Evolutionary conservation across 257 asterid genomes (phyloP).

Genomic region (Echites panduratus): DNA sequence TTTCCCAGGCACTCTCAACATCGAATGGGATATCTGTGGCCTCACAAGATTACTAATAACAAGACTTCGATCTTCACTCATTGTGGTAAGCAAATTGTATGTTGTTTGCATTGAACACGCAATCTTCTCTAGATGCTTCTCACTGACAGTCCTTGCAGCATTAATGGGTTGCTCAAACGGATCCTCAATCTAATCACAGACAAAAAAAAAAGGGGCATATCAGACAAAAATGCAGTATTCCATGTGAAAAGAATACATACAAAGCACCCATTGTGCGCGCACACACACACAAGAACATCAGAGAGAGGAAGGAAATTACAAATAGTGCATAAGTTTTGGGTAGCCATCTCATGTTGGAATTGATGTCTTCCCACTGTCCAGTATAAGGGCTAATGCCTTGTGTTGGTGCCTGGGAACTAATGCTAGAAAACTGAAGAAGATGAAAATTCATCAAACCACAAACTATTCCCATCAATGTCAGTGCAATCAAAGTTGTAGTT

Average conservation of each 20-base stretch:
- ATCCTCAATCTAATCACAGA: constrained; percentile 67
- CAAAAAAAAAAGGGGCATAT: neutral
- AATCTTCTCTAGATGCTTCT: constrained; percentile 45
- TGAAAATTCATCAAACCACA: constrained; percentile 24
- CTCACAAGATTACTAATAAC: constrained; percentile 43
- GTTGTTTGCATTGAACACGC: constrained; percentile 49
- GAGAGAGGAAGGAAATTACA: constrained; percentile 44
- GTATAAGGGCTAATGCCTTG: constrained; percentile 57
- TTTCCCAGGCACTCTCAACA: constrained; percentile 26
- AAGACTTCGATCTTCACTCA: constrained; percentile 31
- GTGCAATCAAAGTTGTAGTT: neutral
- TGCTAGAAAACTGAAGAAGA: constrained; percentile 58
- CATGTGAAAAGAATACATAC: neutral
- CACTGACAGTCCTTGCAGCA: constrained; percentile 67
- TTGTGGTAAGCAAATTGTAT: constrained; percentile 32
- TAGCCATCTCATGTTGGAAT: constrained; percentile 85
- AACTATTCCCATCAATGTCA: constrained; percentile 8
- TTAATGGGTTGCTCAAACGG: constrained; percentile 92
- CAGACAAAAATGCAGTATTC: neutral
- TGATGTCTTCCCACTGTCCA: constrained; percentile 78
- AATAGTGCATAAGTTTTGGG: constrained; percentile 77
- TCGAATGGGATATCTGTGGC: constrained; percentile 33
- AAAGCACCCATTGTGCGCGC: neutral
- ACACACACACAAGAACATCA: constrained; percentile 13
- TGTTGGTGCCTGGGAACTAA: constrained; percentile 56